A percentile compares a stretch with the other conserved stretches of the same genome.
phyloP scores from a whole-genome alignment of 768 basidiomycete genomes.

The Boletus rubropictus region DNA sequence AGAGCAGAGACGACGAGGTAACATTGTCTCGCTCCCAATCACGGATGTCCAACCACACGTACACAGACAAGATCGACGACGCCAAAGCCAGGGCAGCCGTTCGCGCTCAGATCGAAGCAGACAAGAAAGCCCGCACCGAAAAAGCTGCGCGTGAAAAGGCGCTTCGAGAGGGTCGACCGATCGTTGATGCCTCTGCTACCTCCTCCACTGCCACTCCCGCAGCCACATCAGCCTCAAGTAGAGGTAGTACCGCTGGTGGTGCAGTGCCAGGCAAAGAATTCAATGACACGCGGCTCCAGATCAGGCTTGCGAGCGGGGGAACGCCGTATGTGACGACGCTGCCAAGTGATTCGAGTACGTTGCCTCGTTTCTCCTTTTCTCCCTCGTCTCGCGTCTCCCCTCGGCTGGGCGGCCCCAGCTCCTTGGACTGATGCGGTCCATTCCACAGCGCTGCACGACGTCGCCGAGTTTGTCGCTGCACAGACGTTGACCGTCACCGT shows the following conservation, averaged over 20 bases:
- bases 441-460: constrained; percentile 64
- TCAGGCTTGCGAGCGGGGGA: constrained; percentile 70
- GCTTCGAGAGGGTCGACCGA: constrained; percentile 67
- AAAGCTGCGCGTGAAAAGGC: constrained; percentile 90
- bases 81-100: constrained; percentile 79
- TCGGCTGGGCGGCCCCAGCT: background rate
- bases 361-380: too few species aligned
- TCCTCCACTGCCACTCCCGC: constrained; percentile 30
- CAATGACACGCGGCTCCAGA: constrained; percentile 84
- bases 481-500: constrained; percentile 66
- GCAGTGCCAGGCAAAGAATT: constrained; percentile 62
- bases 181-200: constrained; percentile 29
- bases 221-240: constrained; percentile 28
- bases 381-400: too few species aligned
- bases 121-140: constrained; percentile 84
- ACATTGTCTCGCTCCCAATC: background rate
- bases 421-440: background rate
- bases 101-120: constrained; percentile 91
- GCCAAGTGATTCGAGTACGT: constrained; percentile 72
- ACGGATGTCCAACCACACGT: background rate
- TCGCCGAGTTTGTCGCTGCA: constrained; percentile 81
- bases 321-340: constrained; percentile 80
- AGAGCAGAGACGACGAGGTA: constrained; percentile 75
- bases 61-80: constrained; percentile 83
- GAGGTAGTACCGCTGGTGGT: constrained; percentile 26